Evolutionary conservation across 148 eudicot genomes (phyloP).

Genomic region (Rhododendron griersonianum): DNA sequence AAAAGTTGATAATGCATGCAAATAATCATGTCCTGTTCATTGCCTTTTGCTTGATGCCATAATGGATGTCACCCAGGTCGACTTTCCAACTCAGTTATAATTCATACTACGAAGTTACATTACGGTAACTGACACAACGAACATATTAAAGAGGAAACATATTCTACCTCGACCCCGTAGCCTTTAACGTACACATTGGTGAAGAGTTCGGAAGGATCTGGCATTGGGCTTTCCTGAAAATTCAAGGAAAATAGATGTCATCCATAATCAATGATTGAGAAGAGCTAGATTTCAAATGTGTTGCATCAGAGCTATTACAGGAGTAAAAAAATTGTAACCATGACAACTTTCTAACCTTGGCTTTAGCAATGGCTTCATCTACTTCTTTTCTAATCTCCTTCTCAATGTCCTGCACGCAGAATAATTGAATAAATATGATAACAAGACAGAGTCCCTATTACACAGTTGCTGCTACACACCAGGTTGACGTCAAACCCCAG

Average conservation of each 20-base stretch:
- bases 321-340: background rate
- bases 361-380: constrained; percentile 52
- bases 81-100: background rate
- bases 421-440: background rate
- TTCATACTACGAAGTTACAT: background rate
- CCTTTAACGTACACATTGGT: constrained; percentile 86
- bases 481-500: background rate
- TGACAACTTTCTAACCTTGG: constrained; percentile 38
- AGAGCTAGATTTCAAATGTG: background rate
- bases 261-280: background rate
- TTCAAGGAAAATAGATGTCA: constrained; percentile 7
- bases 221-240: constrained; percentile 91
- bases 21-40: background rate
- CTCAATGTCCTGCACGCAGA: constrained; percentile 42
- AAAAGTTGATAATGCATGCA: background rate
- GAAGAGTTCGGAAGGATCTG: constrained; percentile 73
- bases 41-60: background rate
- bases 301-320: background rate
- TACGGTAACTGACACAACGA: background rate
- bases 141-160: background rate
- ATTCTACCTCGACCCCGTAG: constrained; percentile 68
- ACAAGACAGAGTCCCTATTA: background rate
- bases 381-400: constrained; percentile 53
- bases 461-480: background rate
- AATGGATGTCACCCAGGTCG: background rate